Evolutionary conservation across 2,329 filamentous ascomycete species (phyloP), one percentile per base, ranked within the genome.

Genomic region (Aureobasidium subglaciale): DNA sequence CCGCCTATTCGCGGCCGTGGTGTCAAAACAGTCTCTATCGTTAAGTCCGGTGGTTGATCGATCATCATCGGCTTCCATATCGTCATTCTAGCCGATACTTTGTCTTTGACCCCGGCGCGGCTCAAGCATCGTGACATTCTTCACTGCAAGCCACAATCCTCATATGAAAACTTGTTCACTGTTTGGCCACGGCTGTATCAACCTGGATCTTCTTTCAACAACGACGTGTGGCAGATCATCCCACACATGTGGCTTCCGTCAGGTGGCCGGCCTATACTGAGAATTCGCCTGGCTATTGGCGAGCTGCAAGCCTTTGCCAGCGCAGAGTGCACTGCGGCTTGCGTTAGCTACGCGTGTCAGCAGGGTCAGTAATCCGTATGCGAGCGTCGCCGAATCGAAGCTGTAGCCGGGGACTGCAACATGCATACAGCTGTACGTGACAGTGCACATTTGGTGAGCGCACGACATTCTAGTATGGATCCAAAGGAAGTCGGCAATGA

Each of bases 291-390:
- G 16, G 15, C 25, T 30, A 48, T 48, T 48, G 43, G 30, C n/a
- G 30, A 35, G 30, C 30, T 41, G 48, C 27, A 41, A 41, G 25
- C 35, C 34, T 52, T 35, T 37, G 48, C 48, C 48, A 52, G 27
- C 48, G 48, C 35, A 52, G 24, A 40, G 32, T 30, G 48, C 48
- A 41, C 16, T 42, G 22, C 40, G 27, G 40, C 11, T n/a, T 25
- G 40, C 24, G 15, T 52, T 30, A 30, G 25, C 25, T 13, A 20
- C 35, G 3, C 7, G n/a, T 35, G 18, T 41, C 48, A 41, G 16
- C 48, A 18, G 10, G n/a, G n/a, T n/a, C n/a, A n/a, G n/a, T 18
- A 18, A 29, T 16, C n/a, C 13, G 41, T 16, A 4, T 32, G 25
- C 5, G 35, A 41, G 25, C 24, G 22, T 16, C 10, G 3, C 16